phyloP scores from a whole-genome alignment of 805 yeast genomes.

The Phaffomyces antillensis region DNA sequence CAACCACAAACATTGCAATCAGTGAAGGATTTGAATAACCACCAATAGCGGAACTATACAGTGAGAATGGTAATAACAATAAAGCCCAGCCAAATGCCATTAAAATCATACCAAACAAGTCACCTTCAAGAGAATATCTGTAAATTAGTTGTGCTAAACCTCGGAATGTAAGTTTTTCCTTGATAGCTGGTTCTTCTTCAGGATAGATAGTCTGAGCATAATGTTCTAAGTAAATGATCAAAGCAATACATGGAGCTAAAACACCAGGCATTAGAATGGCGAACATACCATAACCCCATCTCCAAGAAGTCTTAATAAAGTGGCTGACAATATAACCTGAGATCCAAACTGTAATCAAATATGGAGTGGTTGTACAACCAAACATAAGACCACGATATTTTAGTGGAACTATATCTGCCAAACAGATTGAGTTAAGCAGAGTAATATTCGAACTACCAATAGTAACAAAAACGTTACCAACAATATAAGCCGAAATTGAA shows the following conservation, averaged over 20 bases:
- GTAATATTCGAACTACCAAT: slow-evolving; percentile 32
- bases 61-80: slow-evolving; percentile 33
- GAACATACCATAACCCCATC: slow-evolving; percentile 46
- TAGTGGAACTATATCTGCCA: slow-evolving; percentile 33
- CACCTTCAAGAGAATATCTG: slow-evolving; percentile 27
- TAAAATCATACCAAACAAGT: slow-evolving; percentile 30
- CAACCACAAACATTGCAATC: slow-evolving; percentile 38
- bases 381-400: slow-evolving; percentile 32
- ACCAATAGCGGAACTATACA: slow-evolving; percentile 26
- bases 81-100: slow-evolving; percentile 34
- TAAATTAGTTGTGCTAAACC: slow-evolving; percentile 3
- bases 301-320: slow-evolving; percentile 31
- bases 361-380: slow-evolving; percentile 33
- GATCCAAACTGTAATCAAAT: slow-evolving; percentile 34
- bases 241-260: slow-evolving; percentile 24
- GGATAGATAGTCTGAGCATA: slow-evolving; percentile 19
- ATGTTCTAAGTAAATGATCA: slow-evolving; percentile 25
- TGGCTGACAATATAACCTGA: slow-evolving; percentile 31
- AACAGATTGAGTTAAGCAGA: slow-evolving; percentile 26
- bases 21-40: slow-evolving; percentile 33
- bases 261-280: slow-evolving; percentile 38
- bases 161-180: neutral
- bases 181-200: neutral
- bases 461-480: slow-evolving; percentile 31
- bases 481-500: slow-evolving; percentile 29